phyloP scores from a whole-genome alignment of 805 yeast species.

The Cyberlindnera bimundalis region DNA sequence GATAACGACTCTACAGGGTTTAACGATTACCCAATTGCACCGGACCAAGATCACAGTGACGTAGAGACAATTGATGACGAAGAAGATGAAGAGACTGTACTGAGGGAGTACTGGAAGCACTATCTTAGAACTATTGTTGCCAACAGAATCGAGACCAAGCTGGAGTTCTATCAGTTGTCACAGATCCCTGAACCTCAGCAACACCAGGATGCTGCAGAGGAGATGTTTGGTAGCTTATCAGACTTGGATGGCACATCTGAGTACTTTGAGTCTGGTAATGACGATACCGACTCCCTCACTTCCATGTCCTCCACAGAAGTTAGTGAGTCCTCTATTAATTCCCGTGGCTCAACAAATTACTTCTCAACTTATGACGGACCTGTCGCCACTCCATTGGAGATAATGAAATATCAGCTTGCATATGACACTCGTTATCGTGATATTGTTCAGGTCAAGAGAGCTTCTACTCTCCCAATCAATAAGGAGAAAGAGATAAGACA shows the following conservation, averaged over 20 bases:
- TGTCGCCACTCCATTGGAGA: conserved; percentile 10
- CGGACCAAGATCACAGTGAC: conserved; percentile 1
- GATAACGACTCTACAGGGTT: conserved; percentile 11
- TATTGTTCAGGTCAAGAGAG: conserved; percentile 17
- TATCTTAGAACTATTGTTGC: conserved; percentile 22
- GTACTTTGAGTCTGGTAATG: conserved; percentile 8
- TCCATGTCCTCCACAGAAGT: conserved; percentile 18
- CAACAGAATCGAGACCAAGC: conserved; percentile 24
- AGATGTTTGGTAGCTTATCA: conserved; percentile 10
- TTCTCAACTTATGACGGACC: conserved; percentile 13
- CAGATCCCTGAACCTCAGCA: conserved; percentile 16
- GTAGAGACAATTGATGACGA: conserved; percentile 5
- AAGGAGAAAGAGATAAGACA: conserved; percentile 2
- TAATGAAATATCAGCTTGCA: conserved; percentile 14
- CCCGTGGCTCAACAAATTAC: conserved; percentile 12
- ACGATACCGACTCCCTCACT: conserved; percentile 19
- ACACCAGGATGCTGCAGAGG: conserved; percentile 12
- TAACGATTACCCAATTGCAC: not conserved
- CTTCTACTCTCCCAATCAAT: conserved; percentile 18
- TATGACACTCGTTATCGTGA: conserved; percentile 11
- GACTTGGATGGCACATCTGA: conserved; percentile 8
- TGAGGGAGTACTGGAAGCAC: conserved; percentile 15
- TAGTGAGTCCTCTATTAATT: conserved; percentile 9
- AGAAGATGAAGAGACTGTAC: conserved; percentile 10
- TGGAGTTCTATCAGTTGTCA: conserved; percentile 16